A percentile compares a stretch with the other conserved stretches of the same genome.
phyloP scores from a whole-genome alignment of 805 yeast genomes.

The Wickerhamiella kurtzmanii region DNA sequence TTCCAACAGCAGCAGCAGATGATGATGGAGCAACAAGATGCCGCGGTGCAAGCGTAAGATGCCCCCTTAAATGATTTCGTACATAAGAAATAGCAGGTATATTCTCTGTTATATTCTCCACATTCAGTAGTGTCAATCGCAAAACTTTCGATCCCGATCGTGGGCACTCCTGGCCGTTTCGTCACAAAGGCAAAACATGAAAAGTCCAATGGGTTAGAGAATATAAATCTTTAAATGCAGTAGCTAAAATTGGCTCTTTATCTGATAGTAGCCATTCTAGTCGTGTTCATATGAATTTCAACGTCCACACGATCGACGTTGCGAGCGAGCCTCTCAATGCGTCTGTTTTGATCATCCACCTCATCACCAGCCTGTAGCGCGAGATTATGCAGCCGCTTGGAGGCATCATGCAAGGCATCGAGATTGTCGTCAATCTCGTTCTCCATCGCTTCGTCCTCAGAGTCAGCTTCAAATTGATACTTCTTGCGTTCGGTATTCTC shows the following conservation, averaged over 20 bases:
- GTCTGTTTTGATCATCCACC: conserved; percentile 60
- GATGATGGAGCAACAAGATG: conserved; percentile 14
- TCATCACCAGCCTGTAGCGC: conserved; percentile 67
- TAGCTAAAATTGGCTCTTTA: conserved; percentile 8
- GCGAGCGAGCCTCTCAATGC: conserved; percentile 65
- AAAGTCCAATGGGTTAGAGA: not conserved
- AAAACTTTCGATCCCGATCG: too few relatives aligned
- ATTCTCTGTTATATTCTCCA: not conserved
- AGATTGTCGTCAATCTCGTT: conserved; percentile 72
- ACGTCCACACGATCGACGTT: conserved; percentile 76
- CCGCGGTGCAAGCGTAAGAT: conserved; percentile 5
- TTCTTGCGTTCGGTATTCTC: conserved; percentile 24
- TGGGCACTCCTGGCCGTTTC: too few relatives aligned
- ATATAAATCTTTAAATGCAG: not conserved
- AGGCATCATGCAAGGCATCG: conserved; percentile 57
- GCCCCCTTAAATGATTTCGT: not conserved
- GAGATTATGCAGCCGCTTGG: conserved; percentile 55
- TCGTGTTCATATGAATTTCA: conserved; percentile 63
- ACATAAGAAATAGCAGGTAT: not conserved
- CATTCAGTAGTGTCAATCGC: too few relatives aligned
- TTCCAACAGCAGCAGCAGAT: conserved; percentile 38
- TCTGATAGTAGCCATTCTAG: conserved; percentile 38
- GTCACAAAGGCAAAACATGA: not conserved
- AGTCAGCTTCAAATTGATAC: conserved; percentile 52
- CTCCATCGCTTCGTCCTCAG: conserved; percentile 88